Evolutionary conservation across 2,329 filamentous ascomycete species (phyloP).

Genomic region (Pestalotiopsis sp.): DNA sequence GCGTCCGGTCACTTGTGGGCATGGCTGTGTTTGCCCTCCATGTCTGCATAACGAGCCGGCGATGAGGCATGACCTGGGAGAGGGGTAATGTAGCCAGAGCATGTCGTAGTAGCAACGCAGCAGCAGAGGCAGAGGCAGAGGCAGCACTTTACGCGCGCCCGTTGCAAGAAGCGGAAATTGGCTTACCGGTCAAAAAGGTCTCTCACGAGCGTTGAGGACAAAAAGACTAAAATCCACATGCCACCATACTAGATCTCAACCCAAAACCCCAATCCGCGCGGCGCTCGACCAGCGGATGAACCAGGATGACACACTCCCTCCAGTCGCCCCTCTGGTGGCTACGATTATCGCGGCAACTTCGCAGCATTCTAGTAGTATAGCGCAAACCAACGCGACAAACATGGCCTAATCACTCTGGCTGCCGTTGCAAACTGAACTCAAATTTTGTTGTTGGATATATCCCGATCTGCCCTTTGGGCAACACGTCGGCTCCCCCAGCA

Average conservation of each 20-base stretch:
- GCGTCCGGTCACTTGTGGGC: background rate
- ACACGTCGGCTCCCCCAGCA: conserved; percentile 7
- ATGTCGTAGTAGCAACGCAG: background rate
- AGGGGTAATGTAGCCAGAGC: background rate
- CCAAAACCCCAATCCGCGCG: background rate
- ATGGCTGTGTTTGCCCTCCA: background rate
- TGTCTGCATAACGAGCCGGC: background rate
- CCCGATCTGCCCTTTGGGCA: conserved; percentile 11
- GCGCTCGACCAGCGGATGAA: background rate
- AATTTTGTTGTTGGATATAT: background rate
- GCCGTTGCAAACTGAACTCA: conserved; percentile 7
- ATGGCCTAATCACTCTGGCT: background rate
- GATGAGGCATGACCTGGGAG: background rate
- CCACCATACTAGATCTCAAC: background rate
- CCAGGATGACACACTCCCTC: conserved; percentile 15
- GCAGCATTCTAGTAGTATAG: conserved; percentile 8
- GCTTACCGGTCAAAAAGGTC: conserved; percentile 6
- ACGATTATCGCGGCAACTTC: conserved; percentile 16
- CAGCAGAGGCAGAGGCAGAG: background rate
- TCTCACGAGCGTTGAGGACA: conserved; percentile 3
- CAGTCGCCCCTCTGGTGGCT: background rate
- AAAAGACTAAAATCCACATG: conserved; percentile 7
- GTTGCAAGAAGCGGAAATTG: conserved; percentile 9
- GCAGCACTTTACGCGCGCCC: background rate
- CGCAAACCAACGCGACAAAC: background rate